These are phyloP conservation scores for Mercurialis annua DNA, from an alignment of 345 rosid species.

Conservation along the genomic window DNA sequence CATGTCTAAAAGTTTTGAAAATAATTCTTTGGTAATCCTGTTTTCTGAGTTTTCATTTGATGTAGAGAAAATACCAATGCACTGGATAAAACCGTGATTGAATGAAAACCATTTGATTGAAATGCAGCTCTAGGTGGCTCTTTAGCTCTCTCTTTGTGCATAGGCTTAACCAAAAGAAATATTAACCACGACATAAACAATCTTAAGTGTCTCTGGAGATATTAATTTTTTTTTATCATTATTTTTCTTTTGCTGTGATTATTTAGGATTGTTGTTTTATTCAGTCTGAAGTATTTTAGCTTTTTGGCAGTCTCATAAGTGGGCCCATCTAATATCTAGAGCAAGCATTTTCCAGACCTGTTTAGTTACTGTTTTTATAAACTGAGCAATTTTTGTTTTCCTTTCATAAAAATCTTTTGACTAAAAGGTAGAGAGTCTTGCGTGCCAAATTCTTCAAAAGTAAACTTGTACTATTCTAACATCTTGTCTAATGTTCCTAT, in stretches of 20 bases:
- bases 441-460: not conserved
- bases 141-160: not conserved
- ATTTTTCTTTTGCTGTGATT: not conserved
- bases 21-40: not conserved
- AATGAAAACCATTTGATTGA: not conserved
- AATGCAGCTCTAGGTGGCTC: not conserved
- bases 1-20: not conserved
- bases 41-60: no score
- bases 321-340: not conserved
- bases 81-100: not conserved
- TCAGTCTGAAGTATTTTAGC: not conserved
- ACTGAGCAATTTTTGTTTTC: not conserved
- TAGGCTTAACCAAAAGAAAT: no score
- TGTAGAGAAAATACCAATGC: not conserved
- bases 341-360: not conserved
- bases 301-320: conserved; percentile 1
- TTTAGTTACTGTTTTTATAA: not conserved
- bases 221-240: not conserved
- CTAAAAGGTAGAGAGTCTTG: not conserved
- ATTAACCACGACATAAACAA: not conserved
- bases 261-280: not conserved
- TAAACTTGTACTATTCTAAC: not conserved
- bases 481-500: not conserved
- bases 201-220: not conserved
- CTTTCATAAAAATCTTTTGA: not conserved